These are phyloP conservation scores for Penicillium nordicum DNA, from an alignment of 2,329 filamentous ascomycete species.

Conservation along the genomic window DNA sequence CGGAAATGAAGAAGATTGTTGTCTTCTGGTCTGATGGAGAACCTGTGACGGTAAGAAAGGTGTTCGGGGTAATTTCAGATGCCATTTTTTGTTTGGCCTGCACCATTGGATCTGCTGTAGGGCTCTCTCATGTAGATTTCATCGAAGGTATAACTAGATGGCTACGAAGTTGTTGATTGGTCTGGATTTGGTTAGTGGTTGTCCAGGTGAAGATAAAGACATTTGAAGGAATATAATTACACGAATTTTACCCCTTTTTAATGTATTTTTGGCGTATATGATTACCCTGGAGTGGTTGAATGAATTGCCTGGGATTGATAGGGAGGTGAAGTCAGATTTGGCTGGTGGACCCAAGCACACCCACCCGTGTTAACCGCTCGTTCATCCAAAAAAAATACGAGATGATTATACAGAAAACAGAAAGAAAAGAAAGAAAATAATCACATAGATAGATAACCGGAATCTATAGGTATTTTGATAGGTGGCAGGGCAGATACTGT, in stretches of 20 bases:
- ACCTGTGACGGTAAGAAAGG: constrained; percentile 30
- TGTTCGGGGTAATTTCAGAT: constrained; percentile 29
- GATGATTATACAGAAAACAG: too few species aligned
- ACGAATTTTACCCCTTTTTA: background rate
- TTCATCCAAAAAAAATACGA: background rate
- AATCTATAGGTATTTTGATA: background rate
- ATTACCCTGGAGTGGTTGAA: background rate
- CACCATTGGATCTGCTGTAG: background rate
- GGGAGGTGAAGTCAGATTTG: background rate
- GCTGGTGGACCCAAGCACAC: constrained; percentile 11
- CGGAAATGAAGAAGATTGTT: constrained; percentile 48
- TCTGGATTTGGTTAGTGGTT: background rate
- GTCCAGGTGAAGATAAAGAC: background rate
- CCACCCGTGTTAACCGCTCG: background rate
- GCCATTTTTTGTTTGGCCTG: constrained; percentile 14
- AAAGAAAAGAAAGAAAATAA: too few species aligned
- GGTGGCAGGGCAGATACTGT: background rate
- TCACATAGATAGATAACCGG: too few species aligned
- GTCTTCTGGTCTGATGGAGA: constrained; percentile 10
- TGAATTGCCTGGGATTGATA: background rate
- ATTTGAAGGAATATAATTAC: background rate
- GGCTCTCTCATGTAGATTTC: background rate
- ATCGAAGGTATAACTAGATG: background rate
- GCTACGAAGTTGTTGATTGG: background rate
- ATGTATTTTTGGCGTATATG: background rate